These are phyloP conservation scores for Rhodotorula taiwanensis DNA, from an alignment of 768 basidiomycete species.

Conservation along the genomic window DNA sequence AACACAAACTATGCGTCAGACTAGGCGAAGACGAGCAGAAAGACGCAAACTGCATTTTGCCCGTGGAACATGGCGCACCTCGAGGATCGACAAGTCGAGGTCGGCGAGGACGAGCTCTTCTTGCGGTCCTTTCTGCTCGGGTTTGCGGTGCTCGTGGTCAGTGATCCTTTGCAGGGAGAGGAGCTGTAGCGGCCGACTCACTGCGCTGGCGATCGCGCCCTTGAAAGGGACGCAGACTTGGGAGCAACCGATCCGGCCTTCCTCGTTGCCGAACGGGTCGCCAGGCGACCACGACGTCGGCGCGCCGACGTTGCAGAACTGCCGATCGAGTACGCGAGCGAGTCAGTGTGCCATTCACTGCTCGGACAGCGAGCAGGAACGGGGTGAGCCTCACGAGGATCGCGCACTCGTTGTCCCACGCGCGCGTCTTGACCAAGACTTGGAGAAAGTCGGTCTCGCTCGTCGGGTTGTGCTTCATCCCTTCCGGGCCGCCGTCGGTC, in stretches of 20 bases:
- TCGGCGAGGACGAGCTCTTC: conserved; percentile 31
- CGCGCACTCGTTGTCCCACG: conserved; percentile 37
- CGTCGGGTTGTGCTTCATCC: conserved; percentile 20
- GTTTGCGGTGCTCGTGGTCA: too few relatives aligned
- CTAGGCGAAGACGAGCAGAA: background rate
- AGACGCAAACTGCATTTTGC: background rate
- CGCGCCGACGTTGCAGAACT: conserved; percentile 26
- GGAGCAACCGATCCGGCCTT: conserved; percentile 17
- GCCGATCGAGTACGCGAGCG: too few relatives aligned
- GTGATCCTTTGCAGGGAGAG: background rate
- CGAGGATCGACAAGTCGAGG: conserved; percentile 18
- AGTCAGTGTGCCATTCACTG: too few relatives aligned
- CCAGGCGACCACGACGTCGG: background rate
- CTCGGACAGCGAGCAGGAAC: background rate
- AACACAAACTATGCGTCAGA: too few relatives aligned
- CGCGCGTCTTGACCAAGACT: conserved; percentile 29
- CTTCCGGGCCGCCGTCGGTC: conserved; percentile 17
- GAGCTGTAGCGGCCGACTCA: background rate
- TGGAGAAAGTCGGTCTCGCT: conserved; percentile 34
- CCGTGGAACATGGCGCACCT: conserved; percentile 5
- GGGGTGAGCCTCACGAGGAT: conserved; percentile 8
- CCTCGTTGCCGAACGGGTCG: conserved; percentile 4
- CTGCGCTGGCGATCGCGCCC: conserved; percentile 18
- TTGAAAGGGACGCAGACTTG: conserved; percentile 30
- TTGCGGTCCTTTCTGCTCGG: conserved; percentile 8